phyloP scores from a whole-genome alignment of 2,329 filamentous ascomycete species.

The Geoglossum cookeanum region DNA sequence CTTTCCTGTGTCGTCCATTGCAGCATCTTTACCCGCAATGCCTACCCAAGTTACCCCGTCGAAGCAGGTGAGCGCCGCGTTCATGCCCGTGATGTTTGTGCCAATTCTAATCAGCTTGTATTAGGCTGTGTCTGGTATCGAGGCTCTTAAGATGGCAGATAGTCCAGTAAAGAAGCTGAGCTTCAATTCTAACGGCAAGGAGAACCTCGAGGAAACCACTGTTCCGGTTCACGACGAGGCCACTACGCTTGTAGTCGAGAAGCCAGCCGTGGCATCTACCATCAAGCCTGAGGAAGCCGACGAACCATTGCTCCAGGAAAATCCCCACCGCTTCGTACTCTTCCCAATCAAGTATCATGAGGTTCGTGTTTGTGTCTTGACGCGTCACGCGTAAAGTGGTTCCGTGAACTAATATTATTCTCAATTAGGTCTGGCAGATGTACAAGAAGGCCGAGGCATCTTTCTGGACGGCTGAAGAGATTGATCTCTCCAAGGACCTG shows the following conservation, averaged over 20 bases:
- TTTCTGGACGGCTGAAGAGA: slow-evolving; percentile 99
- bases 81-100: not conserved
- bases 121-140: slow-evolving; percentile 71
- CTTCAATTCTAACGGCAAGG: slow-evolving; percentile 58
- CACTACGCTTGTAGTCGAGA: slow-evolving; percentile 34
- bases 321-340: slow-evolving; percentile 86
- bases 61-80: slow-evolving; percentile 41
- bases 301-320: slow-evolving; percentile 88
- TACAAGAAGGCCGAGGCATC: slow-evolving; percentile 99
- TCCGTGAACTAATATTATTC: slow-evolving; percentile 22
- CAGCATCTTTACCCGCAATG: slow-evolving; percentile 34
- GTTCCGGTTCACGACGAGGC: slow-evolving; percentile 31
- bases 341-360: slow-evolving; percentile 99
- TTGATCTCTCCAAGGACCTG: slow-evolving; percentile 95
- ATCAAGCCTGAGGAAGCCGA: slow-evolving; percentile 54
- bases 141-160: slow-evolving; percentile 72
- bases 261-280: slow-evolving; percentile 23
- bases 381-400: slow-evolving; percentile 52
- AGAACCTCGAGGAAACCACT: slow-evolving; percentile 43
- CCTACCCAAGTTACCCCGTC: slow-evolving; percentile 56
- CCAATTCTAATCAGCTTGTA: slow-evolving; percentile 18
- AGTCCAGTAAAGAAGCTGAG: slow-evolving; percentile 81
- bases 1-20: not conserved
- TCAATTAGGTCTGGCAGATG: slow-evolving; percentile 88
- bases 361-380: slow-evolving; percentile 41